Percentiles rank a stretch among this genome's conserved stretches.
These are phyloP conservation scores for Erigeron canadensis DNA, from an alignment of 129 eudicot genomes.

Conservation along the genomic window DNA sequence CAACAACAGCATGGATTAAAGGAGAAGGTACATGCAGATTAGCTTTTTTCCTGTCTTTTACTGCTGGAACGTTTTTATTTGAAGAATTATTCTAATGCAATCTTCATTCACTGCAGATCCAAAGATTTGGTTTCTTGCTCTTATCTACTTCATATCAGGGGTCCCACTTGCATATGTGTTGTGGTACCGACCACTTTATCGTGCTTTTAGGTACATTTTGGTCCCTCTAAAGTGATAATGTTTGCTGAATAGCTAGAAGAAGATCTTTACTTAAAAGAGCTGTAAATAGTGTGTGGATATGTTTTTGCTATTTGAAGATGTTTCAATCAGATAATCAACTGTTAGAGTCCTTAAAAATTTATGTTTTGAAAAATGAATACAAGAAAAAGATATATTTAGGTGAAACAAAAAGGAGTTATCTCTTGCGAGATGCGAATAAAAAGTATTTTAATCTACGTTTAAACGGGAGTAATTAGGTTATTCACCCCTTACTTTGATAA, in stretches of 20 bases:
- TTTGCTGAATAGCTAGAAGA: not conserved
- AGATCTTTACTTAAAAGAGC: not conserved
- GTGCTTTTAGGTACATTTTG: slow-evolving; percentile 65
- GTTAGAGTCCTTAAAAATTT: not conserved
- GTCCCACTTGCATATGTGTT: slow-evolving; percentile 73
- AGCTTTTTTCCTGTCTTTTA: not conserved
- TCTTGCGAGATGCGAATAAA: not conserved
- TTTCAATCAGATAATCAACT: not conserved
- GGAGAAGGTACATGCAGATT: slow-evolving; percentile 54
- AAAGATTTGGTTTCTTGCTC: slow-evolving; percentile 78
- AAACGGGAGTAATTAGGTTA: not conserved
- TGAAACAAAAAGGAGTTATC: not conserved
- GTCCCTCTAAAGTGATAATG: not conserved
- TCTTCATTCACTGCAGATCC: slow-evolving; percentile 39
- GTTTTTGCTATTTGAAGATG: not conserved
- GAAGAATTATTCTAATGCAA: not conserved
- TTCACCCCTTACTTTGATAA: not conserved
- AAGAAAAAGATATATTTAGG: not conserved
- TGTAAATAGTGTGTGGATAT: not conserved
- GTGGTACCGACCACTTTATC: slow-evolving; percentile 88
- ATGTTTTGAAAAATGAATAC: not conserved
- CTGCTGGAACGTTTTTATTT: not conserved
- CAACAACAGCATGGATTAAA: slow-evolving; percentile 89
- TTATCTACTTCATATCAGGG: slow-evolving; percentile 75
- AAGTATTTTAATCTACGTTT: not conserved